Evolutionary conservation across 495 filamentous ascomycete genomes (phyloP), one percentile per base, ranked within the genome.

Genomic region (Podospora bellae-mahoneyi): DNA sequence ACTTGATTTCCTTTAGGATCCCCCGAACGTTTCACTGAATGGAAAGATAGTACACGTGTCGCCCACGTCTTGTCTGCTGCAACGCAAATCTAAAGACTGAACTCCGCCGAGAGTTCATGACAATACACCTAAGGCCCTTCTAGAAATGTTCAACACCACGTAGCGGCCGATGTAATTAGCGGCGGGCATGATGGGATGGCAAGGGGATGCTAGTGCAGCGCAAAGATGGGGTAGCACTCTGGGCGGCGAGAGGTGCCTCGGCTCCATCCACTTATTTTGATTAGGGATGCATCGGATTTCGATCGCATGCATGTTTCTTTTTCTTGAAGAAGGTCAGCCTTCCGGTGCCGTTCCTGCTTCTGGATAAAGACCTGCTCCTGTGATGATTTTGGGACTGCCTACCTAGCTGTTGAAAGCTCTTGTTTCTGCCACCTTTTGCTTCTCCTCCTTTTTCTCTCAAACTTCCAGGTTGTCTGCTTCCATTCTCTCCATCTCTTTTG

Each of bases 141-240:
- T 32, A 32, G 30, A 32, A 32, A 32, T 4, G 7, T 7, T 32
- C 3, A 7, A 32, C 30, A 32, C 5, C 5, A 6, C 39, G 39
- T 48, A 48, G 13, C 18, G 39, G 9, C 39, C 39, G 39, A 48
- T 48, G 39, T 48, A 48, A 48, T 48, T 48, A 48, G 39, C 39
- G 39, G 39, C 39, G 39, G 39, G 39, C 39, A 16, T 48, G 39
- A 16, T 48, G 39, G 39, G 39, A 48, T 48, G 55, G 55, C n/a
- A 19, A 10, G 10, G 55, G 55, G n/a, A 26, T 58, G 55, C 55
- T 58, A 58, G 55, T n/a, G 55, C 55, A 58, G 15, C 9, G 39
- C 5, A 48, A 13, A 48, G 39, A 48, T 58, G 55, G 55, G 55
- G 55, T 58, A 58, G 23, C 55, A 58, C n/a, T 58, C 55, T 58